phyloP scores from a whole-genome alignment of 1,139 yeast species.

The Yamadazyma trypodendri region DNA sequence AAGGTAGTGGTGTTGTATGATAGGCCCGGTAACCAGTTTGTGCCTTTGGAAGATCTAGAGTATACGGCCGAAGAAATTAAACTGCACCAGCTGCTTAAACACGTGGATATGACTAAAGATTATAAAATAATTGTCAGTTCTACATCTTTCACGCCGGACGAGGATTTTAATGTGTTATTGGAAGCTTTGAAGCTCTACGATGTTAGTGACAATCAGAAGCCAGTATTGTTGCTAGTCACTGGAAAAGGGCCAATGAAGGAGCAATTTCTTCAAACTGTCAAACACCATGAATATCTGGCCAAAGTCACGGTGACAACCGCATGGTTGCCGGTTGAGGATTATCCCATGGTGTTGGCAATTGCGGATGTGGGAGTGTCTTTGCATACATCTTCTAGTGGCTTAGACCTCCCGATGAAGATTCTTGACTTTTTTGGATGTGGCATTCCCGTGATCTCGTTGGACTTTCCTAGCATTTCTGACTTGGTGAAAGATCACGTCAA shows the following conservation, averaged over 20 bases:
- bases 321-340: conserved; percentile 81
- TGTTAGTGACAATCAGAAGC: conserved; percentile 35
- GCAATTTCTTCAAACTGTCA: conserved; percentile 47
- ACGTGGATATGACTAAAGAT: conserved; percentile 22
- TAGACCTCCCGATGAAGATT: conserved; percentile 96
- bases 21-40: conserved; percentile 70
- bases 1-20: conserved; percentile 59
- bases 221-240: conserved; percentile 69
- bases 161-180: conserved; percentile 71
- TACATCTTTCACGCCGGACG: conserved; percentile 96
- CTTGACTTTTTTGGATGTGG: conserved; percentile 97
- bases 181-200: conserved; percentile 69
- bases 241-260: conserved; percentile 88
- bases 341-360: conserved; percentile 69
- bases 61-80: conserved; percentile 27
- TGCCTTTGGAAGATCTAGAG: conserved; percentile 36
- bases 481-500: conserved; percentile 48
- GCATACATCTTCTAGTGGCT: conserved; percentile 89
- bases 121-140: conserved; percentile 76
- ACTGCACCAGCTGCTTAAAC: conserved; percentile 43
- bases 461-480: conserved; percentile 71
- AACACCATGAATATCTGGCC: conserved; percentile 39
- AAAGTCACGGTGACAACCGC: conserved; percentile 58
- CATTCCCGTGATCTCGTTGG: conserved; percentile 79
- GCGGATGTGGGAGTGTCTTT: conserved; percentile 90